Percentiles rank a stretch among this genome's conserved stretches.
phyloP scores from a whole-genome alignment of 805 yeast species.

The Candida ficus region DNA sequence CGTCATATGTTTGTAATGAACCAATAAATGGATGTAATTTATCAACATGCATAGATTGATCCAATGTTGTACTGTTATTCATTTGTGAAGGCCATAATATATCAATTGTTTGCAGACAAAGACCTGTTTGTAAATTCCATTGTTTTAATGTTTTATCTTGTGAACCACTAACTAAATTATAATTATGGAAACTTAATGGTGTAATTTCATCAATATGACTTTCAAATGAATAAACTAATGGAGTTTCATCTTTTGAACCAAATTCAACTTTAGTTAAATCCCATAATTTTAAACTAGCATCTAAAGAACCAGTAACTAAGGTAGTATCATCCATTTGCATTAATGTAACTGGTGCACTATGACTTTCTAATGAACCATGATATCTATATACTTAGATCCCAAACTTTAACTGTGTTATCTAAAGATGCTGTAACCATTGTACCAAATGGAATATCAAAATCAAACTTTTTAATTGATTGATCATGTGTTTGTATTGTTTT shows the following conservation, averaged over 20 bases:
- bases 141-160: conserved; percentile 67
- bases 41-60: conserved; percentile 9
- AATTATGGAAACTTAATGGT: conserved; percentile 49
- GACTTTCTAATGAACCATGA: conserved; percentile 53
- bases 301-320: conserved; percentile 54
- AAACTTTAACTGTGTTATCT: conserved; percentile 74
- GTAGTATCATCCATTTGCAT: conserved; percentile 50
- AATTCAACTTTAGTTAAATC: conserved; percentile 33
- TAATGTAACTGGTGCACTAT: conserved; percentile 51
- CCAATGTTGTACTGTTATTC: conserved; percentile 15
- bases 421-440: conserved; percentile 70
- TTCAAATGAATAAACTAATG: conserved; percentile 46
- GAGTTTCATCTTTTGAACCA: conserved; percentile 20
- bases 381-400: conserved; percentile 66
- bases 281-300: conserved; percentile 62
- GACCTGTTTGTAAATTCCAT: conserved; percentile 67
- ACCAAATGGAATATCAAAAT: conserved; percentile 72
- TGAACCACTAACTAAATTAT: conserved; percentile 62
- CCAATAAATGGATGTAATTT: conserved; percentile 44
- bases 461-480: conserved; percentile 49
- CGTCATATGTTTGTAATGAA: conserved; percentile 65
- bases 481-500: conserved; percentile 46
- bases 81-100: conserved; percentile 51
- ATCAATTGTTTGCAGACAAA: conserved; percentile 66
- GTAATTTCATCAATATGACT: conserved; percentile 66